These are phyloP conservation scores for Exserohilum rostratum DNA, from an alignment of 2,329 filamentous ascomycete species.

Conservation along the genomic window DNA sequence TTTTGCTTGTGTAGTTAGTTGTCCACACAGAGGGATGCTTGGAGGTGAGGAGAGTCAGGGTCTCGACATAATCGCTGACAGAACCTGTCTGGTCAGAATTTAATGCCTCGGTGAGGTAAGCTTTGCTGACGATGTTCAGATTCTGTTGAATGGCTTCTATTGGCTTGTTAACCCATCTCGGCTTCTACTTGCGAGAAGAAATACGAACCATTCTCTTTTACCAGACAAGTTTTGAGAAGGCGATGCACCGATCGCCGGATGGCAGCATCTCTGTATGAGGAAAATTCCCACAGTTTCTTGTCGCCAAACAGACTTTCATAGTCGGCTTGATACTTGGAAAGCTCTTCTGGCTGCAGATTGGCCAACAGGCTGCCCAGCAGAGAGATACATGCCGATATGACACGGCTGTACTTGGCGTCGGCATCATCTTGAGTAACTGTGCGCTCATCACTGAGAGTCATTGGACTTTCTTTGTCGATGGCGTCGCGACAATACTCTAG, in stretches of 20 bases:
- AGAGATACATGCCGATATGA: constrained; percentile 66
- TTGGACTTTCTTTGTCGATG: constrained; percentile 74
- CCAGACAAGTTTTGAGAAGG: constrained; percentile 59
- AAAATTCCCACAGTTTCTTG: constrained; percentile 65
- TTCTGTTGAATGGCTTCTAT: constrained; percentile 43
- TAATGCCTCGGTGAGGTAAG: constrained; percentile 77
- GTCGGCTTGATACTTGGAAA: constrained; percentile 64
- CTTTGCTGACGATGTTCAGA: constrained; percentile 65
- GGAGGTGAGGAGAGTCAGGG: constrained; percentile 70
- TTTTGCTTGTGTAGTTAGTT: constrained; percentile 64
- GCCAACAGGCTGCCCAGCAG: constrained; percentile 61
- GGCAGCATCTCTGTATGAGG: constrained; percentile 61
- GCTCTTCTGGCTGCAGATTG: constrained; percentile 55
- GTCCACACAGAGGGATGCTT: constrained; percentile 76
- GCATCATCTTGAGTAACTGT: constrained; percentile 84
- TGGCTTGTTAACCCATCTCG: not conserved
- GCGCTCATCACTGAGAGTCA: constrained; percentile 87
- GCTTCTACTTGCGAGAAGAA: not conserved
- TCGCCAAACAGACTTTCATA: constrained; percentile 72
- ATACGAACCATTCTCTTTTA: constrained; percentile 52
- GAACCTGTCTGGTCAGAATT: constrained; percentile 76
- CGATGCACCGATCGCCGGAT: constrained; percentile 65
- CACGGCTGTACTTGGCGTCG: constrained; percentile 81
- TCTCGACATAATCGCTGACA: constrained; percentile 70
- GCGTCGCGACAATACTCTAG: constrained; percentile 82